These are phyloP conservation scores for Populus hybrid DNA, from an alignment of 441 rosid genomes.

Conservation along the genomic window DNA sequence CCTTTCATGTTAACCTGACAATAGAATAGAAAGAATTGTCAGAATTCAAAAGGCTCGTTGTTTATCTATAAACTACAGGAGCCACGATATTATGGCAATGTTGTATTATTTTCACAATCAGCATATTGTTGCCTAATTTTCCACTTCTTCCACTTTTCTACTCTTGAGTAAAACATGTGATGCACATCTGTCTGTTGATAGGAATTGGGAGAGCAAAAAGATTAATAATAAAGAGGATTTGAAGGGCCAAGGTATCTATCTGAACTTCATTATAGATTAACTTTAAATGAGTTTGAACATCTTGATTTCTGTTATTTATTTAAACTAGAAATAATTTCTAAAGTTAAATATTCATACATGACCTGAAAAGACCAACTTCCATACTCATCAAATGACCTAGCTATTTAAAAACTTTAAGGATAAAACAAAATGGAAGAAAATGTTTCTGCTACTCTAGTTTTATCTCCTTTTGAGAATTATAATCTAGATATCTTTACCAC, in stretches of 20 bases:
- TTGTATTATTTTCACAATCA: not conserved
- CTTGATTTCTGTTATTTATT: not conserved
- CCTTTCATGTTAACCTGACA: constrained; percentile 95
- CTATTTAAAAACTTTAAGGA: not conserved
- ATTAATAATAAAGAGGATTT: not conserved
- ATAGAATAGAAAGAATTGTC: constrained; percentile 14
- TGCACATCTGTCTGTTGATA: not conserved
- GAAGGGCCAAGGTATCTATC: not conserved
- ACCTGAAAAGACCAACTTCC: not conserved
- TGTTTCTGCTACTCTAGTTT: not conserved
- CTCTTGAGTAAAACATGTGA: not conserved
- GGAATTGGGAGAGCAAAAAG: not conserved
- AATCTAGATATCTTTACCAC: not conserved
- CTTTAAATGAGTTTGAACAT: not conserved
- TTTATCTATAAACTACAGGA: not conserved
- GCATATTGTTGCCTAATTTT: not conserved
- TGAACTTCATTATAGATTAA: not conserved
- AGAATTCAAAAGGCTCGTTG: not conserved
- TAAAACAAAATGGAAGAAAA: not conserved
- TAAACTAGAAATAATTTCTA: not conserved
- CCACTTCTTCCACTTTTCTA: not conserved
- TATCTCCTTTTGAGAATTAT: not conserved
- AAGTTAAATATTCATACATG: not conserved
- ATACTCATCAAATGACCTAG: not conserved
- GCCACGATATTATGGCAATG: not conserved